Base-by-base conservation (phyloP, 192 early-diverging fungal genomes). In the Coemansia sp. region DNA sequence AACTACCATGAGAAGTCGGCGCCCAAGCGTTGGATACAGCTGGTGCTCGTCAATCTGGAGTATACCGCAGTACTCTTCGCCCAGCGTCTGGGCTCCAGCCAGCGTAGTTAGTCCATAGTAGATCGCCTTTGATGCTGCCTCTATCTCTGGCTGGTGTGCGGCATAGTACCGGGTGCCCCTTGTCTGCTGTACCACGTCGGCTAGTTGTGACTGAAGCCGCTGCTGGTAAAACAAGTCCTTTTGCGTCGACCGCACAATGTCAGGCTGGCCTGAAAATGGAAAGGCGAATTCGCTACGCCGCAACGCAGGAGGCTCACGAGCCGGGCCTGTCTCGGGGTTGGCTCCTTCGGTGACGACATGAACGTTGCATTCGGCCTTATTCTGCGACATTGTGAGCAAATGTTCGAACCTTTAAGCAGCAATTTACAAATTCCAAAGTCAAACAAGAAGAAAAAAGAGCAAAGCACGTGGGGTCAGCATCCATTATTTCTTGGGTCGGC, bases 41-140 rank as follows among this genome's bases (percentile, higher is more conserved):
- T 82, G 79, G 2, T 67, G 59, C 15, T 67, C 57, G 1, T 70
- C 79, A 42, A 87, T 76, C 53, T 88, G 93, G 62, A 93, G 63
- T 50, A 97, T 91, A 58, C 92, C 93, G 59, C 93, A 95, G 71
- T 95, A 97, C 66, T 98, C 96, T 70, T 98, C 94, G 40, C 96
- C 96, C 34, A 98, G 69, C 0, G 96, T 97, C 61, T 91, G 93
- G 15, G 84, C 86, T 3, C 94, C 90, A 50, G 56, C 14, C 26
- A 85, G 53, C 0, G 89, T 90, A 5, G 93, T 93, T 37, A 91
- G 73, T 0, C 82, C 85, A 52, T 90, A 87, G 70, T 97, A 97
- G 24, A 86, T 58, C 19, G 87, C 53, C 66, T 88, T 81, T 18
- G 90, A 82, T 15, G 82, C 63, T 3, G 86, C 55, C 7, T 82